Percentiles rank a stretch among this genome's conserved stretches.
phyloP scores from a whole-genome alignment of 2,329 filamentous ascomycete species.

The Pyrenophora graminea region DNA sequence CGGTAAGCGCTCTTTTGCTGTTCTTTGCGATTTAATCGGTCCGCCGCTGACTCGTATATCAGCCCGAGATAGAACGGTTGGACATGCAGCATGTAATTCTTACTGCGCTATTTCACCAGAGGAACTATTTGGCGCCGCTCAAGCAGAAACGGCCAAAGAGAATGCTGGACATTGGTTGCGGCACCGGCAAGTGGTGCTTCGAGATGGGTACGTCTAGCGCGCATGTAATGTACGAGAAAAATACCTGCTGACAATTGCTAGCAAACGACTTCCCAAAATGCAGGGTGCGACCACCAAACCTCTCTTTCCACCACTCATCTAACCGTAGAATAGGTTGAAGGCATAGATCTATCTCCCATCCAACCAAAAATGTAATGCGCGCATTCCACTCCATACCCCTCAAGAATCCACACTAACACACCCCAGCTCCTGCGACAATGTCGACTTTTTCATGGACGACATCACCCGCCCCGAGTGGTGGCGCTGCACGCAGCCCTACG shows the following conservation, averaged over 20 bases:
- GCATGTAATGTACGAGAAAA: neutral
- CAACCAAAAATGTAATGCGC: conserved; percentile 42
- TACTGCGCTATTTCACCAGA: conserved; percentile 42
- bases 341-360: conserved; percentile 50
- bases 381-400: neutral
- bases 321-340: conserved; percentile 41
- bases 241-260: conserved; percentile 27
- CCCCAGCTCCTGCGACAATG: conserved; percentile 65
- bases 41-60: conserved; percentile 17
- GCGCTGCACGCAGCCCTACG: conserved; percentile 54
- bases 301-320: conserved; percentile 9
- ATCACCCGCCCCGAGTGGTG: conserved; percentile 63
- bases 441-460: conserved; percentile 75
- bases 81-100: conserved; percentile 47
- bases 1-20: conserved; percentile 27
- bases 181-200: conserved; percentile 49
- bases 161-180: conserved; percentile 50
- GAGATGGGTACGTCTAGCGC: conserved; percentile 45
- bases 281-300: conserved; percentile 29
- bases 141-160: conserved; percentile 33
- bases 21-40: conserved; percentile 5
- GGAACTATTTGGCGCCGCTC: conserved; percentile 46
- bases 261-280: conserved; percentile 41
- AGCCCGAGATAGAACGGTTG: conserved; percentile 47
- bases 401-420: conserved; percentile 2